Conservation (phyloP, 2,329 filamentous ascomycete species). For the Nannizzia gypsea region DNA sequence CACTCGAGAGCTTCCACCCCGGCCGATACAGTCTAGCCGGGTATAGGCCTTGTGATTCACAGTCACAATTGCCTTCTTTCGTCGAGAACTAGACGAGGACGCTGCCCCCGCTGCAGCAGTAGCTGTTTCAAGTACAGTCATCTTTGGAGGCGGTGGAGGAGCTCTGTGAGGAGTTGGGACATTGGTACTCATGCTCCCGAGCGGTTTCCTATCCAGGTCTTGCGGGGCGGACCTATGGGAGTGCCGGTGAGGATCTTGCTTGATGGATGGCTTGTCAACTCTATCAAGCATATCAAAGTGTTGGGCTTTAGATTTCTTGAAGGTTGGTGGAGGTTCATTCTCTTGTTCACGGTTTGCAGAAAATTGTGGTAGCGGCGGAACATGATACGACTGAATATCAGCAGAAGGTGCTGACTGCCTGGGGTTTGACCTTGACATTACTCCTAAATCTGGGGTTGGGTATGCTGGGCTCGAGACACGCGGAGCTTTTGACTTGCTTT, state of each 20-base stretch:
- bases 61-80: slow-evolving; percentile 69
- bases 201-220: slow-evolving; percentile 36
- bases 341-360: slow-evolving; percentile 66
- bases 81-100: slow-evolving; percentile 58
- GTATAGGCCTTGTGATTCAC: slow-evolving; percentile 90
- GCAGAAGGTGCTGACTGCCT: slow-evolving; percentile 9
- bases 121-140: slow-evolving; percentile 88
- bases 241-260: slow-evolving; percentile 27
- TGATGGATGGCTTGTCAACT: slow-evolving; percentile 42
- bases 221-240: slow-evolving; percentile 32
- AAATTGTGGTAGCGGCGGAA: slow-evolving; percentile 43
- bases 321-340: slow-evolving; percentile 63
- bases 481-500: not conserved
- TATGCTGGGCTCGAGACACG: not conserved
- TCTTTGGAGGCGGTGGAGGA: slow-evolving; percentile 74
- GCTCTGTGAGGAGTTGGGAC: slow-evolving; percentile 74
- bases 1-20: slow-evolving; percentile 86
- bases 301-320: slow-evolving; percentile 50
- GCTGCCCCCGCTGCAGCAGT: slow-evolving; percentile 72
- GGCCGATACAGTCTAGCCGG: slow-evolving; percentile 76
- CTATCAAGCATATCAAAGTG: slow-evolving; percentile 46
- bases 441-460: not conserved
- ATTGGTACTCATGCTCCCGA: slow-evolving; percentile 48
- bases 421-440: not conserved
- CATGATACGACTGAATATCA: slow-evolving; percentile 44